A percentile compares a stretch with the other conserved stretches of the same genome.
phyloP scores from a whole-genome alignment of 768 basidiomycete genomes.

The Trametes coccinea region DNA sequence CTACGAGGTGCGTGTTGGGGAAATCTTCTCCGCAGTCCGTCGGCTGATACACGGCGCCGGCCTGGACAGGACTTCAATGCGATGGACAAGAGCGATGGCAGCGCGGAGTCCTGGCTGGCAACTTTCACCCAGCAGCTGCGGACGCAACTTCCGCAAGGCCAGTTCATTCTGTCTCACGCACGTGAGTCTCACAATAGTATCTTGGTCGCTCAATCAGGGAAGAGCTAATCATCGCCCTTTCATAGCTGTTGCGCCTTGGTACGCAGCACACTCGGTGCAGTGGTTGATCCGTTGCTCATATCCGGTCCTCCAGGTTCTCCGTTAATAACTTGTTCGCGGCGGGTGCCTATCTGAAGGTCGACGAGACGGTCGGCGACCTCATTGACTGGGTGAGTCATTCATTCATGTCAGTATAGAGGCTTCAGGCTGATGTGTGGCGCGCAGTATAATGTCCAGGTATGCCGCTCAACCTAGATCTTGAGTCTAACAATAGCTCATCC shows the following conservation, averaged over 20 bases:
- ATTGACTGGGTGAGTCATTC: slow-evolving; percentile 56
- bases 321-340: slow-evolving; percentile 25
- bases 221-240: slow-evolving; percentile 21
- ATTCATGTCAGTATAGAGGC: not conserved
- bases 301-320: slow-evolving; percentile 34
- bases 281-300: not conserved
- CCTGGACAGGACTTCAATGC: slow-evolving; percentile 38
- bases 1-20: slow-evolving; percentile 46
- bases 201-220: not conserved
- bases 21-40: slow-evolving; percentile 23
- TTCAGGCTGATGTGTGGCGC: not conserved
- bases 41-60: not conserved
- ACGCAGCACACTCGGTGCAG: slow-evolving; percentile 30
- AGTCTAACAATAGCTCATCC: not conserved
- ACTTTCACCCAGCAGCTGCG: slow-evolving; percentile 54
- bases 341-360: slow-evolving; percentile 58
- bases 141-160: slow-evolving; percentile 44
- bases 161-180: slow-evolving; percentile 56
- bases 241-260: slow-evolving; percentile 49
- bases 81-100: slow-evolving; percentile 34
- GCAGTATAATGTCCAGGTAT: slow-evolving; percentile 32
- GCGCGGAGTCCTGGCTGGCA: slow-evolving; percentile 49
- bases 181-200: slow-evolving; percentile 35
- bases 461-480: not conserved
- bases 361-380: slow-evolving; percentile 50